These are phyloP conservation scores for Lentinula aciculospora DNA, from an alignment of 768 basidiomycete species.

Conservation along the genomic window DNA sequence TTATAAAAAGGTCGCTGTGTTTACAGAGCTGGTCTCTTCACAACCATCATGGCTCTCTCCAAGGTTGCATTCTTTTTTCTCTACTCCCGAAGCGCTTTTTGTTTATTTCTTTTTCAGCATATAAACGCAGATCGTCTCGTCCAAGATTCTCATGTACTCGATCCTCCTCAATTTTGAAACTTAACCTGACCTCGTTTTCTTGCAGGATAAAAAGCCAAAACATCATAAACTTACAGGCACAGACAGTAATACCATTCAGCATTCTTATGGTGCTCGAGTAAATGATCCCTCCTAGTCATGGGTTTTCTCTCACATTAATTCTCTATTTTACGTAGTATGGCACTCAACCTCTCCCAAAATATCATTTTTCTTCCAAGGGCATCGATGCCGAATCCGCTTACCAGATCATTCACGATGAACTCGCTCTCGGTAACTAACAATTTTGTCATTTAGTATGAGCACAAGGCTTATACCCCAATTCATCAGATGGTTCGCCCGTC, in stretches of 20 bases:
- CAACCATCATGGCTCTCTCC: constrained; percentile 50
- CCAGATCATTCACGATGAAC: constrained; percentile 55
- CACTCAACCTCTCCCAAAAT: constrained; percentile 68
- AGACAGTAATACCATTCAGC: constrained; percentile 24
- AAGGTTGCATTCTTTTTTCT: constrained; percentile 32
- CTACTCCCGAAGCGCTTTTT: neutral
- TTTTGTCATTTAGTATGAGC: constrained; percentile 20
- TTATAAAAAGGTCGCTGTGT: neutral
- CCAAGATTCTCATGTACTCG: constrained; percentile 42
- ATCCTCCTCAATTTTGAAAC: neutral
- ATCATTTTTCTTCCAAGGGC: constrained; percentile 47
- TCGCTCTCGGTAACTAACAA: constrained; percentile 53
- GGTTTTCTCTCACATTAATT: neutral
- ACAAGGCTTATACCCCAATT: constrained; percentile 37
- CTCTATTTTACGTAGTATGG: constrained; percentile 31
- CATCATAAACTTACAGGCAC: constrained; percentile 29
- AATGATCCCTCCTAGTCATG: neutral
- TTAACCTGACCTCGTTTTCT: neutral
- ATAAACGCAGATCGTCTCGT: constrained; percentile 66
- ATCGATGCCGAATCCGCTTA: constrained; percentile 49
- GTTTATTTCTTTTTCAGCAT: constrained; percentile 34
- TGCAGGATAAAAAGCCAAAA: constrained; percentile 41
- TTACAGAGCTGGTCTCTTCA: neutral
- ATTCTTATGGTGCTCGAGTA: constrained; percentile 49
- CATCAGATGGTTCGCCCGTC: constrained; percentile 48